A percentile compares a stretch with the other conserved stretches of the same genome.
Conservation (phyloP, 495 filamentous ascomycete species). For the Penicillium bovifimosum region DNA sequence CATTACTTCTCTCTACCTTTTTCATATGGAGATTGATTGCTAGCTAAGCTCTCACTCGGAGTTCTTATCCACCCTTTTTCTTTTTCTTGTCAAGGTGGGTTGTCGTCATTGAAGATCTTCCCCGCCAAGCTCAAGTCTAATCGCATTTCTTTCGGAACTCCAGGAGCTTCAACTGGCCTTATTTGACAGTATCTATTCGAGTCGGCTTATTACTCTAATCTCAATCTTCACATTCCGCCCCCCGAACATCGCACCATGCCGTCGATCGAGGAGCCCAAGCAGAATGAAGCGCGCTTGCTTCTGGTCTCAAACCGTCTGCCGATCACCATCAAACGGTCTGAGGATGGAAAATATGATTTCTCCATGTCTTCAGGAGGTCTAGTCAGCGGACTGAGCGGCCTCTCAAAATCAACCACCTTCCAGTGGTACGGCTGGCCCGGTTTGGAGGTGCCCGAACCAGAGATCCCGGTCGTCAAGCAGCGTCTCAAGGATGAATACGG, state of each 20-base stretch:
- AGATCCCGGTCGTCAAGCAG: constrained; percentile 56
- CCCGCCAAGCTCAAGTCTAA: constrained; percentile 10
- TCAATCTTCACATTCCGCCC: not conserved
- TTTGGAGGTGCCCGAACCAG: constrained; percentile 70
- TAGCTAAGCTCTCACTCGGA: not conserved
- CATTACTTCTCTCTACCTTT: not conserved
- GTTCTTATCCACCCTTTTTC: not conserved
- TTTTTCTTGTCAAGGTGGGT: not conserved
- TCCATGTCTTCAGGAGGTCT: constrained; percentile 94
- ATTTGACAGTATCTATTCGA: not conserved
- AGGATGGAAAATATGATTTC: constrained; percentile 79
- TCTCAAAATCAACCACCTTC: constrained; percentile 88
- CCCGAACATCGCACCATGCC: constrained; percentile 25
- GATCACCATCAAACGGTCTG: constrained; percentile 87
- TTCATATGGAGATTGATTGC: not conserved
- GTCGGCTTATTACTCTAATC: not conserved
- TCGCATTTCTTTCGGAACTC: not conserved
- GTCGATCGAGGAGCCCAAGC: constrained; percentile 26
- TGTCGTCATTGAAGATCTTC: constrained; percentile 7
- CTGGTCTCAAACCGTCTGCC: constrained; percentile 91
- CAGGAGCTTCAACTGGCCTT: not conserved
- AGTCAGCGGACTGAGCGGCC: constrained; percentile 81
- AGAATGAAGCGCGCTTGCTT: constrained; percentile 53
- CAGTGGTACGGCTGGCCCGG: constrained; percentile 99
- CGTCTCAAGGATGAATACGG: constrained; percentile 67